Conservation (phyloP, 805 yeast genomes). For the Ogataea methanolica region DNA sequence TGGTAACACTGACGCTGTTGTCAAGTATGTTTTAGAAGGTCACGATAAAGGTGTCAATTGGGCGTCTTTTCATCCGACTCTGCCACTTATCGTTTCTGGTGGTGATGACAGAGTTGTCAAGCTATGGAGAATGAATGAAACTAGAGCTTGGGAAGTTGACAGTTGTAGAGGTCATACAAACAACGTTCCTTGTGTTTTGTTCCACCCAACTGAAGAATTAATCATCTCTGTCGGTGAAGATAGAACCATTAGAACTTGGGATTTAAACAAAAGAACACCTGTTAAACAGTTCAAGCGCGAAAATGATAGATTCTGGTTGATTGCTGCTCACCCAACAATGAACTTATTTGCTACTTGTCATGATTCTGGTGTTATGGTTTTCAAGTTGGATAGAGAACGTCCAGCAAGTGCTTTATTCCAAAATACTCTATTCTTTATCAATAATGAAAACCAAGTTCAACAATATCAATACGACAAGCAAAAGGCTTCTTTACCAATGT, state of each 20-base stretch:
- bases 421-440: conserved; percentile 70
- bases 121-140: conserved; percentile 96
- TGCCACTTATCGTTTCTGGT: conserved; percentile 91
- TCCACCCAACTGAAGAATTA: conserved; percentile 91
- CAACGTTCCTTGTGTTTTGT: conserved; percentile 80
- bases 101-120: conserved; percentile 95
- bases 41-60: conserved; percentile 98
- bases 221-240: conserved; percentile 94
- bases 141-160: conserved; percentile 99
- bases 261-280: conserved; percentile 86
- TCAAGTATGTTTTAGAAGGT: conserved; percentile 93
- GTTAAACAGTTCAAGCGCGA: conserved; percentile 93
- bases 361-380: conserved; percentile 96
- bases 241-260: conserved; percentile 96
- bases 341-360: conserved; percentile 95
- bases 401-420: conserved; percentile 80
- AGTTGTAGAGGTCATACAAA: conserved; percentile 97
- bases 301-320: conserved; percentile 89
- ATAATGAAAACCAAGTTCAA: conserved; percentile 83
- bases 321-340: conserved; percentile 83
- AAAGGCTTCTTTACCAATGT: conserved; percentile 68
- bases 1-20: conserved; percentile 91
- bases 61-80: conserved; percentile 97
- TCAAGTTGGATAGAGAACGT: conserved; percentile 95
- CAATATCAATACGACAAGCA: conserved; percentile 63